Base-by-base conservation (phyloP, 2,329 filamentous ascomycete species). In the Parafenestella ontariensis region DNA sequence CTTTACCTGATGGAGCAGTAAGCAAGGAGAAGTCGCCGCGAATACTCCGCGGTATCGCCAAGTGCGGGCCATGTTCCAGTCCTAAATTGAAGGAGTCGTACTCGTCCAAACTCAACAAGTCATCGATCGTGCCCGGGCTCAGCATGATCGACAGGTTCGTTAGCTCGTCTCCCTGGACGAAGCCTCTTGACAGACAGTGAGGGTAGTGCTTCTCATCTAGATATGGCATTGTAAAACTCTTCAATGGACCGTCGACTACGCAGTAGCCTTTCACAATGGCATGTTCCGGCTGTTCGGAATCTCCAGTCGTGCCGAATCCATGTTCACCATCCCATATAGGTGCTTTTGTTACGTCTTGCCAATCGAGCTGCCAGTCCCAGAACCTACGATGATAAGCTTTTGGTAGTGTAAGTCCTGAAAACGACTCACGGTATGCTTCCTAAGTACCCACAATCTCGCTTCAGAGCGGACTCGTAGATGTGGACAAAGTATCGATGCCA, bases 341-440 rank as follows among this genome's bases (percentile, higher is more conserved):
- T 5, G 71, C 62, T 9, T 46, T 42, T 17, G 56, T 56, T 8
- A 73, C 47, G 52, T 65, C 56, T 11, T 57, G 50, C 44, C 58
- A 64, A 44, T 77, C 74, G 1, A 69, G 61, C 3, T 63, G 66
- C 75, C 75, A 77, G 49, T 77, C 69, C 74, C 73, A 77, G 59
- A 76, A 75, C 13, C 51, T 54, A 26, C n/a, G 21, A 36, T 50
- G 28, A 48, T 34, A 28, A 43, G 24, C 5, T 41, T 24, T 36
- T 33, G 40, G 21, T 20, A 20, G 15, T 31, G 23, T 11, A 13
- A 36, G 31, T 7, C 15, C 18, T 13, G 44, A 31, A 5, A 26
- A 26, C 28, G 21, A 37, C 13, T 31, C 21, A 59, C 56, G 49
- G 42, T 11, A 60, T 43, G 21, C 15, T 18, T 6, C 46, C 61